These are phyloP conservation scores for Eucalyptus paniculata DNA, from an alignment of 345 rosid species.

Conservation along the genomic window DNA sequence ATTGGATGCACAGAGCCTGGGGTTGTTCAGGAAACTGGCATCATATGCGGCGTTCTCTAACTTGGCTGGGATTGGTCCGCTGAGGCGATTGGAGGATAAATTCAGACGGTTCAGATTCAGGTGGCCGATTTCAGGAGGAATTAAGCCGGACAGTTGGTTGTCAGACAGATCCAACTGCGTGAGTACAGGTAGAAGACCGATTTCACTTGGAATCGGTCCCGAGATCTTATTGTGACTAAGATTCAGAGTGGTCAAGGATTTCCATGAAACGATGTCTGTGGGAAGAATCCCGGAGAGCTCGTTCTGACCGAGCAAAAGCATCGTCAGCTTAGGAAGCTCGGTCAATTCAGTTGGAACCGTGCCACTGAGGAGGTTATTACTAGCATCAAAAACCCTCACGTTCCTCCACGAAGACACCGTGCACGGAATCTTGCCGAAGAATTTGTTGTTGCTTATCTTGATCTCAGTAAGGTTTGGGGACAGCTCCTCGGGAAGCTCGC, in stretches of 20 bases:
- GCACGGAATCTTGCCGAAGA: conserved; percentile 30
- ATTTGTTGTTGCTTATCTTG: conserved; percentile 27
- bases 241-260: neutral
- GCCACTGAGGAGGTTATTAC: neutral
- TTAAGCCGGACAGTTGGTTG: neutral
- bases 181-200: conserved; percentile 22
- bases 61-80: neutral
- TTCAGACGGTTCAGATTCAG: neutral
- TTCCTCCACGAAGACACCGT: neutral
- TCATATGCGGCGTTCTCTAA: neutral
- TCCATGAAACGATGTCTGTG: neutral
- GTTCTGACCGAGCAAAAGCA: neutral
- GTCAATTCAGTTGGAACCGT: neutral
- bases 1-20: conserved; percentile 25
- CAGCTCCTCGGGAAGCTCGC: conserved; percentile 32
- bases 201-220: conserved; percentile 26
- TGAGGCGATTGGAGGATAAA: neutral
- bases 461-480: conserved; percentile 12
- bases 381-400: fast-evolving
- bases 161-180: conserved; percentile 3
- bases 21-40: neutral
- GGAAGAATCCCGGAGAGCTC: neutral
- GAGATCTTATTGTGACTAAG: conserved; percentile 31
- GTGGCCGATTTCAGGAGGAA: neutral
- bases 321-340: fast-evolving